Conservation (phyloP, 306 rosid species). For the Phaseolus lunatus region DNA sequence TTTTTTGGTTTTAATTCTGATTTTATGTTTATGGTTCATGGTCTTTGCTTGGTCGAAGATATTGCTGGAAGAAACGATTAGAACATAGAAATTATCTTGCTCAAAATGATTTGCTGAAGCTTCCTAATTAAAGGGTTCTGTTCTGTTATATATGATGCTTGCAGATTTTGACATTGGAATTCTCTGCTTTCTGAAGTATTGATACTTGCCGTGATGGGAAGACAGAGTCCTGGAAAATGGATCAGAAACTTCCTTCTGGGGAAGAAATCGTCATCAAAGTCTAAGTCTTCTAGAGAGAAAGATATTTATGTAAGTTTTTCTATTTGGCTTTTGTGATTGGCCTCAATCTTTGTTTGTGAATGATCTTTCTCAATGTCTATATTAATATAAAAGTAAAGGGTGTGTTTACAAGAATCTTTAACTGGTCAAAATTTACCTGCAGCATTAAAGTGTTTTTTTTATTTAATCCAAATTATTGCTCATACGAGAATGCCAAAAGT, state of each 20-base stretch:
- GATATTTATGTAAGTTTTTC: conserved; percentile 32
- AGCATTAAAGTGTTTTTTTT: not conserved
- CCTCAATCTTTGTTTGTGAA: not conserved
- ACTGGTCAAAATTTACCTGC: not conserved
- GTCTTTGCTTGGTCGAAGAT: not conserved
- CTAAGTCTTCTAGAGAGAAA: conserved; percentile 49
- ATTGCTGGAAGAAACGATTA: not conserved
- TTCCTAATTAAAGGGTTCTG: not conserved
- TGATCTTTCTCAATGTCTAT: not conserved
- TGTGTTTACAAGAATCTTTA: not conserved
- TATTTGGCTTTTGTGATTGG: conserved; percentile 20
- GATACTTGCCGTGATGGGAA: conserved; percentile 58
- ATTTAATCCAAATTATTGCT: not conserved
- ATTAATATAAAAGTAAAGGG: not conserved
- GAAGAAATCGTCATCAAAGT: conserved; percentile 72
- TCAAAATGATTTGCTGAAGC: not conserved
- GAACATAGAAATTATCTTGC: not conserved
- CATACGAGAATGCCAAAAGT: not conserved
- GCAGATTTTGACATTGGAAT: conserved; percentile 27
- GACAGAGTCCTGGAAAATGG: conserved; percentile 82
- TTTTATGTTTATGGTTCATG: not conserved
- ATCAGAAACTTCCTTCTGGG: conserved; percentile 70
- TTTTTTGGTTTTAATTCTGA: not conserved
- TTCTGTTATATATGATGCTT: not conserved
- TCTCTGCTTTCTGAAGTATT: conserved; percentile 28